phyloP scores from a whole-genome alignment of 345 rosid genomes.

The Barbarea vulgaris region DNA sequence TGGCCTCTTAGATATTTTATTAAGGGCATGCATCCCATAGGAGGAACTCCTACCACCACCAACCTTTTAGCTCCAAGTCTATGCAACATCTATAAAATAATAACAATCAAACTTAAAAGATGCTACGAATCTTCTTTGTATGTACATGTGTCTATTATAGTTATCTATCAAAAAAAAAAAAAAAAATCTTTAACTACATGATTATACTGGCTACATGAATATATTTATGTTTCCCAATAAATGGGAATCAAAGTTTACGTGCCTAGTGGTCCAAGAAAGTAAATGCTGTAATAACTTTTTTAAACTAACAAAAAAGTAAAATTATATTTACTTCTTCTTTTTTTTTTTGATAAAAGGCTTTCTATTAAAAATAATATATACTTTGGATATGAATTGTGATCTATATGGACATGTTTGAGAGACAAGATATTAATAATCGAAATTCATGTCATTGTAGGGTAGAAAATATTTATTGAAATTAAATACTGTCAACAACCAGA shows the following conservation, averaged over 20 bases:
- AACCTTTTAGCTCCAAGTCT: slow-evolving; percentile 60
- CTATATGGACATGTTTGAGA: background rate
- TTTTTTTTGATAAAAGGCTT: no score
- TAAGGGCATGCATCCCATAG: slow-evolving; percentile 86
- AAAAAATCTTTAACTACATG: background rate
- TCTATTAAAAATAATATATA: no score
- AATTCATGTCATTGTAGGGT: background rate
- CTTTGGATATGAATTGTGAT: slow-evolving; percentile 15
- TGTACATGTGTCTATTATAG: background rate
- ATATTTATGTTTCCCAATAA: slow-evolving; percentile 5
- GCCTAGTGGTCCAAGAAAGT: slow-evolving; percentile 19
- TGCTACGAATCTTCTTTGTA: background rate
- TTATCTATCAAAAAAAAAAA: background rate
- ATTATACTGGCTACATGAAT: background rate
- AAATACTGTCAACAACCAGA: slow-evolving; percentile 31
- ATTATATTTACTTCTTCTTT: background rate
- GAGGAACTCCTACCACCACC: slow-evolving; percentile 83
- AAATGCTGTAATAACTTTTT: background rate
- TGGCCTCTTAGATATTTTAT: slow-evolving; percentile 57
- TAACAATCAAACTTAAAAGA: slow-evolving; percentile 2
- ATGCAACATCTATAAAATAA: slow-evolving; percentile 56
- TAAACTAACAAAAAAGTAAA: background rate
- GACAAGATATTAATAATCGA: background rate
- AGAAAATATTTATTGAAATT: slow-evolving; percentile 19
- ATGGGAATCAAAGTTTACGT: background rate